Base-by-base conservation (phyloP, 495 filamentous ascomycete genomes). In the Terfezia boudieri region DNA sequence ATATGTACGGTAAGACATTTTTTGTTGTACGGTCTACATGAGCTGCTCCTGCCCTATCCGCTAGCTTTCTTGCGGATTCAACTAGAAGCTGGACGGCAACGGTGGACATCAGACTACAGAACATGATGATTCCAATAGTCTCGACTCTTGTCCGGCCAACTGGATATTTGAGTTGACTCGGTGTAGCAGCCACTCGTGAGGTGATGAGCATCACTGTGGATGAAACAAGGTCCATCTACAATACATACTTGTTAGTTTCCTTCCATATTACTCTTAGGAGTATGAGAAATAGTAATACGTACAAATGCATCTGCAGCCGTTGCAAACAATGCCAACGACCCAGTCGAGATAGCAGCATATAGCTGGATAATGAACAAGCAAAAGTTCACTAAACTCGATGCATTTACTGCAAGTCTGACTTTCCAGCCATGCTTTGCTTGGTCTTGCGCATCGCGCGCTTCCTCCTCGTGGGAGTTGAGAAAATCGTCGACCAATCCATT, bases 91-190 rank as follows among this genome's bases (percentile, higher is more conserved):
- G 84, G 58, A 84, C 73, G 2, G 87, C 94, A 16, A 98, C 89
- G 49, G 84, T 71, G 50, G 77, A 83, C 90, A 98, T 98, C 61
- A 98, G 73, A 70, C 92, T 94, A 69, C 89, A 94, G 73, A 98
- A 98, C 58, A 81, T 78, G 60, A 98, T 96, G 63, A 96, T 98
- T 49, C 90, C 90, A 1, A 86, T 85, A 6, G 87, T 96, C 68
- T 98, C 90, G 52, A 98, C 84, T 20, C 90, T 80, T 8, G 87
- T 87, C 66, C 95, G 96, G 55, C 90, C 90, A 0, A 82, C 85
- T 4, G 90, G 90, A 67, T 95, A 98, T 53, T 82, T 80, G 58
- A 76, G 77, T n/a, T 84, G 76, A 64, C 96, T 87, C 56, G 96
- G 92, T 50, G 75, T 78, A 60, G 81, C 81, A 60, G 95, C 82